Conservation (phyloP, 2,329 filamentous ascomycete species). For the Cytospora paraplurivora region DNA sequence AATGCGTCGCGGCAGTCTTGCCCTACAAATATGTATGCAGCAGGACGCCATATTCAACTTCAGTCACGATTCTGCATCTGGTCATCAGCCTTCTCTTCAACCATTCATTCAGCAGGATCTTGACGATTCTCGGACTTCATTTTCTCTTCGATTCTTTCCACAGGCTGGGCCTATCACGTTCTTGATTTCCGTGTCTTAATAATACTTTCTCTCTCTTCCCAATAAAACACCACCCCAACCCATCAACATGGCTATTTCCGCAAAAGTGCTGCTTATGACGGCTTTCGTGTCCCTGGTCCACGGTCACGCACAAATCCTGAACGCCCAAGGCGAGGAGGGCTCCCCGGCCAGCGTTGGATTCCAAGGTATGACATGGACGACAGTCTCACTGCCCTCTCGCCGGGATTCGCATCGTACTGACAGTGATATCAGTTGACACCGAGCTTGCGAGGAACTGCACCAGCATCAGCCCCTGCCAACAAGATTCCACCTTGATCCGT, state of each 20-base stretch:
- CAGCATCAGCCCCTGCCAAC: constrained; percentile 65
- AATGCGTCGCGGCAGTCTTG: constrained; percentile 4
- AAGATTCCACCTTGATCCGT: constrained; percentile 65
- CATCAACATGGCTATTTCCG: constrained; percentile 41
- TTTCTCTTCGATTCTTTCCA: constrained; percentile 28
- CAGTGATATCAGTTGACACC: constrained; percentile 46
- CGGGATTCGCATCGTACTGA: neutral
- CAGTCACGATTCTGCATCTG: constrained; percentile 5
- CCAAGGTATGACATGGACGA: constrained; percentile 41
- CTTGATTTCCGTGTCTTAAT: constrained; percentile 32
- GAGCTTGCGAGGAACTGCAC: constrained; percentile 64
- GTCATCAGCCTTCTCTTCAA: constrained; percentile 25
- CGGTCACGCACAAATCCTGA: constrained; percentile 51
- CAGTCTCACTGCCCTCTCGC: neutral
- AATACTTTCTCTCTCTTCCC: constrained; percentile 35
- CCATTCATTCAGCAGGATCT: constrained; percentile 27
- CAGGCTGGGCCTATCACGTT: constrained; percentile 29
- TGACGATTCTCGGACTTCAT: constrained; percentile 22
- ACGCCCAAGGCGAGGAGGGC: constrained; percentile 48
- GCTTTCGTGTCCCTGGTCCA: constrained; percentile 41
- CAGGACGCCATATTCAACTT: constrained; percentile 16
- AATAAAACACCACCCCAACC: constrained; percentile 32
- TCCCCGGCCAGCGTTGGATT: constrained; percentile 54
- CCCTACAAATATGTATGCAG: constrained; percentile 23
- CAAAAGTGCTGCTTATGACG: constrained; percentile 39